Evolutionary conservation across 176 grass and related monocot species (phyloP).

Genomic region (Leersia perrieri): DNA sequence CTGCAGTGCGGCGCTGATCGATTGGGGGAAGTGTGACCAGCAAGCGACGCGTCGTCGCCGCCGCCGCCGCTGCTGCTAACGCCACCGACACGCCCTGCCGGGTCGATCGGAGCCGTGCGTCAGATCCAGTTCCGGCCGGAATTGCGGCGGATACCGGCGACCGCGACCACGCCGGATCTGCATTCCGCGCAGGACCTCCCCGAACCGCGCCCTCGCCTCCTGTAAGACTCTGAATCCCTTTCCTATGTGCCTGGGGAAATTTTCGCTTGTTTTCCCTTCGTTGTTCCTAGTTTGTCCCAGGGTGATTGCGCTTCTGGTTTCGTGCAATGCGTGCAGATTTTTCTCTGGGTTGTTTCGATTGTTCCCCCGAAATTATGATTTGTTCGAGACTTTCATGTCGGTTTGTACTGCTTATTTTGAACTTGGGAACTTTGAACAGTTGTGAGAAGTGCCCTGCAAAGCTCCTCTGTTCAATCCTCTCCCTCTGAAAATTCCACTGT

Average conservation of each 20-base stretch:
- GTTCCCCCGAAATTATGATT: neutral
- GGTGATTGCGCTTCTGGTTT: neutral
- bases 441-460: neutral
- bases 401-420: neutral
- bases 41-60: constrained; percentile 21
- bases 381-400: neutral
- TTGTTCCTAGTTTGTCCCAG: neutral
- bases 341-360: neutral
- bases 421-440: neutral
- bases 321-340: neutral
- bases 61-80: too few species aligned
- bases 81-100: constrained; percentile 8
- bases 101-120: constrained; percentile 37
- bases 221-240: constrained; percentile 5
- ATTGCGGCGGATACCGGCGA: constrained; percentile 27
- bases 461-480: neutral
- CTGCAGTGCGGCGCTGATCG: neutral
- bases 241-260: neutral
- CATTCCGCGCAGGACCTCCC: constrained; percentile 26
- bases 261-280: neutral
- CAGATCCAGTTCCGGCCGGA: constrained; percentile 40
- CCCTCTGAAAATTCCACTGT: constrained; percentile 38
- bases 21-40: constrained; percentile 32
- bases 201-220: constrained; percentile 8
- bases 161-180: constrained; percentile 36